Percentiles rank a stretch among this genome's conserved stretches.
These are phyloP conservation scores for Triticum monococcum DNA, from an alignment of 176 grass and related monocot species.

Conservation along the genomic window DNA sequence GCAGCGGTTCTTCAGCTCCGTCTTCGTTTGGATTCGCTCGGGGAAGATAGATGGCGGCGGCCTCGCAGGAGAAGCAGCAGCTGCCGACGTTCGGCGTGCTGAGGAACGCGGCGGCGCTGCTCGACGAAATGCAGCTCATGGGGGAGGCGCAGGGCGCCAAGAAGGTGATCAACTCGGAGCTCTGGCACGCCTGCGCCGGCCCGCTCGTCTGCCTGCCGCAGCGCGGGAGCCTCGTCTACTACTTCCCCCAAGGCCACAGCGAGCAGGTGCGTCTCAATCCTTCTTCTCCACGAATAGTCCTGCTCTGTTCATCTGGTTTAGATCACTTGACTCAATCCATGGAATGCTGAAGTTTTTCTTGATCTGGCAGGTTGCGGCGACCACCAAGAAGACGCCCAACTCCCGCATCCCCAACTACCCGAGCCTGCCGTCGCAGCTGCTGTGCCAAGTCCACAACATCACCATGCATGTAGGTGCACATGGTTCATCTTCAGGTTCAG, in stretches of 20 bases:
- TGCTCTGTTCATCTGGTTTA: background rate
- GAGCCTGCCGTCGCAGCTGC: constrained; percentile 81
- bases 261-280: constrained; percentile 77
- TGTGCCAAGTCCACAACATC: constrained; percentile 94
- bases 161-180: constrained; percentile 93
- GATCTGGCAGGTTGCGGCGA: constrained; percentile 71
- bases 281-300: background rate
- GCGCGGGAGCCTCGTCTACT: constrained; percentile 83
- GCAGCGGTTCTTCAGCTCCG: background rate
- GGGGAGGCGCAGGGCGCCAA: constrained; percentile 70
- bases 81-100: constrained; percentile 36
- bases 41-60: constrained; percentile 36
- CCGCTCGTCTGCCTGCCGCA: constrained; percentile 85
- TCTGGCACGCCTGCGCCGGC: constrained; percentile 97
- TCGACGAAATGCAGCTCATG: constrained; percentile 97
- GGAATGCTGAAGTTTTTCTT: background rate
- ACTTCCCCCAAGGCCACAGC: constrained; percentile 94
- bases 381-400: constrained; percentile 74
- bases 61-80: constrained; percentile 57
- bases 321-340: background rate
- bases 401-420: constrained; percentile 87
- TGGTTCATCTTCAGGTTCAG: background rate
- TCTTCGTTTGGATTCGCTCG: background rate
- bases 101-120: constrained; percentile 68
- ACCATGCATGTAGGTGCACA: constrained; percentile 71